These are phyloP conservation scores for Asterochloris erici DNA, from an alignment of 139 green algal species.

Conservation along the genomic window DNA sequence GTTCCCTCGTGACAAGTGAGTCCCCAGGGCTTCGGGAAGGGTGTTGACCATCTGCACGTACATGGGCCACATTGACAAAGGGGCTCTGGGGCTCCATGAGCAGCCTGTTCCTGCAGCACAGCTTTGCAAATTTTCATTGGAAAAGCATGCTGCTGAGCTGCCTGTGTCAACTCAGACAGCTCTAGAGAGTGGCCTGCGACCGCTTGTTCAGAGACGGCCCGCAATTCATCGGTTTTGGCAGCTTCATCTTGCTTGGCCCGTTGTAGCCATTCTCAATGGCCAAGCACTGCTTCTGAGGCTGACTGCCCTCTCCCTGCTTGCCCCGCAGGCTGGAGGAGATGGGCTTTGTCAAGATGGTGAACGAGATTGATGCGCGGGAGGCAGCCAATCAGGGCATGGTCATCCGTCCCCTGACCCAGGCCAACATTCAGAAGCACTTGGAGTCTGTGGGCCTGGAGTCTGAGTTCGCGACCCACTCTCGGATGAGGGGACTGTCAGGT, in stretches of 20 bases:
- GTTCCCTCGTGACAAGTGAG: conserved; percentile 55
- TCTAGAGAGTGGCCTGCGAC: too few relatives aligned
- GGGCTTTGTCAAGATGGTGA: conserved; percentile 86
- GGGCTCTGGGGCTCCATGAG: too few relatives aligned
- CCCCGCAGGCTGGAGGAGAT: conserved; percentile 72
- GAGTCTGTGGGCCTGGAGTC: conserved; percentile 83
- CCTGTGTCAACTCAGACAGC: too few relatives aligned
- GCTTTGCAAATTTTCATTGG: too few relatives aligned
- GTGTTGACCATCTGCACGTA: neutral
- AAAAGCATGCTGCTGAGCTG: too few relatives aligned
- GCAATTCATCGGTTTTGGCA: too few relatives aligned
- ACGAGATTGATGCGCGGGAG: conserved; percentile 87
- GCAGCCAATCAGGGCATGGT: conserved; percentile 78
- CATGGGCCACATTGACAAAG: too few relatives aligned
- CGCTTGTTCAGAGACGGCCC: too few relatives aligned
- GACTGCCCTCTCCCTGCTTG: neutral
- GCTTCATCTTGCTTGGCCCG: too few relatives aligned
- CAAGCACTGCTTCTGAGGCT: neutral
- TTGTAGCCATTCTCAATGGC: too few relatives aligned
- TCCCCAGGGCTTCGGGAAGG: neutral
- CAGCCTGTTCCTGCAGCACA: too few relatives aligned
- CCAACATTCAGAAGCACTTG: conserved; percentile 87
- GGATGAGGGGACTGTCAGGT: conserved; percentile 82
- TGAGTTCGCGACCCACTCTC: conserved; percentile 87
- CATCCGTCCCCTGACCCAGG: conserved; percentile 77